Conservation (phyloP, 768 basidiomycete species). For the Hypholoma sublateritium region DNA sequence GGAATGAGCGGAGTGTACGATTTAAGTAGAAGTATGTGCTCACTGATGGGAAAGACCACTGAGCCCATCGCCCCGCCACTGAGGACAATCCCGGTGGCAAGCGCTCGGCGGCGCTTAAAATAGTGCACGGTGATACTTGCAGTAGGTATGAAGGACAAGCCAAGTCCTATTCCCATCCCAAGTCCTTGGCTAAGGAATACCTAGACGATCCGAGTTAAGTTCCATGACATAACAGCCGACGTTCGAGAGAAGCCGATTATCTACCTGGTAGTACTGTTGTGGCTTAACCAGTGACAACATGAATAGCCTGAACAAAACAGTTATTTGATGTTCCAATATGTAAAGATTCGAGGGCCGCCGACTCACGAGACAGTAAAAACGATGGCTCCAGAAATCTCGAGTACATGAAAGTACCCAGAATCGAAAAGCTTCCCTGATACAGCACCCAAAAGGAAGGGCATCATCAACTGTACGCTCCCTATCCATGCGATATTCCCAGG, state of each 20-base stretch:
- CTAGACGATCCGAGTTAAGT: background rate
- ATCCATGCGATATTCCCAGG: conserved; percentile 48
- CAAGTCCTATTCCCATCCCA: background rate
- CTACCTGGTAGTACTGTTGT: conserved; percentile 1
- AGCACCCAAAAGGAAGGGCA: conserved; percentile 38
- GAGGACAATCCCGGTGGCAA: background rate
- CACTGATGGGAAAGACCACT: conserved; percentile 21
- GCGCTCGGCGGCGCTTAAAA: background rate
- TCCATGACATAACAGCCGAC: no score
- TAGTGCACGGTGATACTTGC: background rate
- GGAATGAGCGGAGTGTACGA: background rate
- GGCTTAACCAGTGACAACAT: conserved; percentile 33
- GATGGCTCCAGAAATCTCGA: conserved; percentile 18
- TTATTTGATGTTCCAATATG: background rate
- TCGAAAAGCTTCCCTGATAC: conserved; percentile 43
- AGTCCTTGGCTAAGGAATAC: background rate
- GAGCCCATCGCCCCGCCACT: background rate
- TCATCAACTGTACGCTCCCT: conserved; percentile 45
- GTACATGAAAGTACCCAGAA: conserved; percentile 39
- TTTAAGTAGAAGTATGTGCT: background rate
- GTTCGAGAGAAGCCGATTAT: no score
- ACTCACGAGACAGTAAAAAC: conserved; percentile 24
- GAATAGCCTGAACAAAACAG: conserved; percentile 26
- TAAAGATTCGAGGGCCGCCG: conserved; percentile 17
- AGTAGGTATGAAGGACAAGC: background rate